Conservation (phyloP, 2,329 filamentous ascomycete species). For the Apiospora malaysiana region DNA sequence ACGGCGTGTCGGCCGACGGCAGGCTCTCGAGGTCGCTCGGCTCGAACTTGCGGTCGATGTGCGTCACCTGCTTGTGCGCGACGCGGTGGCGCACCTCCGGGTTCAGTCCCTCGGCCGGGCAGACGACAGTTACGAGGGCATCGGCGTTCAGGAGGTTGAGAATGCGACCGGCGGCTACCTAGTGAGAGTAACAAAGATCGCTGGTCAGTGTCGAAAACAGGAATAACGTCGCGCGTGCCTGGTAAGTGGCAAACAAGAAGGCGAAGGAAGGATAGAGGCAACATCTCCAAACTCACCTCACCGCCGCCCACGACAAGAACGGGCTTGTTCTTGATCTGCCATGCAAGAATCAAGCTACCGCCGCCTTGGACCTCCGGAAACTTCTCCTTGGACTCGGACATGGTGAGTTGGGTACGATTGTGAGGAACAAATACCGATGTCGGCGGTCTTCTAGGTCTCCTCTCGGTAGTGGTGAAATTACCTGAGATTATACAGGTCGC, state of each 20-base stretch:
- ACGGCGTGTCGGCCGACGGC: conserved; percentile 26
- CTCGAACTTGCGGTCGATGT: conserved; percentile 84
- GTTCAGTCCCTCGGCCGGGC: conserved; percentile 80
- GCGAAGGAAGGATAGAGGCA: neutral
- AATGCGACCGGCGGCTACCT: conserved; percentile 96
- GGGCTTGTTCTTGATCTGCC: conserved; percentile 89
- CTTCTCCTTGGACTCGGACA: conserved; percentile 39
- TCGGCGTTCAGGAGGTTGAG: conserved; percentile 91
- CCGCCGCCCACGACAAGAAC: conserved; percentile 95
- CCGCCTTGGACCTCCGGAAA: conserved; percentile 88
- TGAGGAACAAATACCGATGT: neutral
- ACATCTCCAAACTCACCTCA: conserved; percentile 67
- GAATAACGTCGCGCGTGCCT: too few relatives aligned
- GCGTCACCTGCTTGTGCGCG: conserved; percentile 73
- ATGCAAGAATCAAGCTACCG: conserved; percentile 91
- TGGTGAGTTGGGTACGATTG: neutral
- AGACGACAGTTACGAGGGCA: conserved; percentile 85
- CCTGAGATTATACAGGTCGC: neutral
- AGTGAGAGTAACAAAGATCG: too few relatives aligned
- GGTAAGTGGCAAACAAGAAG: neutral
- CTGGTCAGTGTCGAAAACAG: conserved; percentile 27
- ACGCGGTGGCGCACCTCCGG: conserved; percentile 87
- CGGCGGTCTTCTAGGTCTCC: neutral
- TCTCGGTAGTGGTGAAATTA: neutral
- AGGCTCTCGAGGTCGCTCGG: conserved; percentile 81